A percentile compares a stretch with the other conserved stretches of the same genome.
Evolutionary conservation across 164 flowering plant species (phyloP).

Genomic region (Magnolia changhungtana): DNA sequence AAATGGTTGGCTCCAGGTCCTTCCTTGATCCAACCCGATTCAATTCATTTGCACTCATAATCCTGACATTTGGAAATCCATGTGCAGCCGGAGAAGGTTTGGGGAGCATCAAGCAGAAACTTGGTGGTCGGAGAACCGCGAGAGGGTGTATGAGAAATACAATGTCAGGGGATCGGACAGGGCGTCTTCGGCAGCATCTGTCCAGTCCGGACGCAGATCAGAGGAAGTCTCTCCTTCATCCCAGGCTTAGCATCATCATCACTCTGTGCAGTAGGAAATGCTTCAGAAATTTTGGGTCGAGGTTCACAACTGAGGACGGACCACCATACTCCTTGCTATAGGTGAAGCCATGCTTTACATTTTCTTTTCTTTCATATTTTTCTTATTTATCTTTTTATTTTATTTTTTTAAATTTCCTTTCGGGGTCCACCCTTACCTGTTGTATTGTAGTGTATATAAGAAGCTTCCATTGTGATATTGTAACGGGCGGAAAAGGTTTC

Average conservation of each 20-base stretch:
- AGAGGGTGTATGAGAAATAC: slow-evolving; percentile 63
- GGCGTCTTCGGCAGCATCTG: slow-evolving; percentile 31
- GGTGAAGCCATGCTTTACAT: slow-evolving; percentile 8
- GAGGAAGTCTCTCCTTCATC: slow-evolving; percentile 19
- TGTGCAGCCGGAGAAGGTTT: slow-evolving; percentile 72
- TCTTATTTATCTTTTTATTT: slow-evolving; percentile 2
- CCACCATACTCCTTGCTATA: slow-evolving; percentile 12
- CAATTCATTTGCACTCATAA: background rate
- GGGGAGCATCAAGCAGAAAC: slow-evolving; percentile 70
- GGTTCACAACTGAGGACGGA: slow-evolving; percentile 9
- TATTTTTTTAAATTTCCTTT: slow-evolving; percentile 14
- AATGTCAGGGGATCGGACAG: slow-evolving; percentile 57
- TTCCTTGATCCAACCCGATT: no score
- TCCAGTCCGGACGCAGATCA: slow-evolving; percentile 20
- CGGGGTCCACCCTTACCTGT: slow-evolving; percentile 24
- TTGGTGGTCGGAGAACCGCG: slow-evolving; percentile 83
- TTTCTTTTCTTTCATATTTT: background rate
- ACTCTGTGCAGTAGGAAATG: background rate
- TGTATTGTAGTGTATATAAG: slow-evolving; percentile 59
- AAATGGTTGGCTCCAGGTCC: no score
- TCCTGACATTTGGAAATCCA: background rate
- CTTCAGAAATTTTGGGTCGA: slow-evolving; percentile 24
- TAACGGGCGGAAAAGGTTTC: slow-evolving; percentile 11
- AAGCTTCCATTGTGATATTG: slow-evolving; percentile 23
- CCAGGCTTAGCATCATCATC: slow-evolving; percentile 12